Evolutionary conservation across 2,329 filamentous ascomycete species (phyloP).

Genomic region (Lasiodiplodia citricola): DNA sequence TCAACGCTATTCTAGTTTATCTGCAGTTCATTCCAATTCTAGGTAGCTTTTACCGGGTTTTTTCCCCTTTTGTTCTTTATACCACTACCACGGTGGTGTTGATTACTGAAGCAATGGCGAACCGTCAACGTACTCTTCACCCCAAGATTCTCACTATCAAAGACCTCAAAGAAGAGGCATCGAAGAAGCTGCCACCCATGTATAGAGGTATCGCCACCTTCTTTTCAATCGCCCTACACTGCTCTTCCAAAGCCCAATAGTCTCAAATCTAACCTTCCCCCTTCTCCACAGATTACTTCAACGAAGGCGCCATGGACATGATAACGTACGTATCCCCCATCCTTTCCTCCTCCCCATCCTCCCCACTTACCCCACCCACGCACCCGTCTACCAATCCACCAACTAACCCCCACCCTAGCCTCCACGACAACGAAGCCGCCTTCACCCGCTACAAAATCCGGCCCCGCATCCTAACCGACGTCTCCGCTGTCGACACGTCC

Average conservation of each 20-base stretch:
- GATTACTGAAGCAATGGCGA: constrained; percentile 27
- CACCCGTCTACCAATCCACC: no score
- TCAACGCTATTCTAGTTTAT: no score
- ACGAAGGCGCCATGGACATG: constrained; percentile 62
- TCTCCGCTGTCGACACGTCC: constrained; percentile 33
- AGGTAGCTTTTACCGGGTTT: no score
- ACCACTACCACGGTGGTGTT: no score
- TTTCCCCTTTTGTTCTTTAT: no score
- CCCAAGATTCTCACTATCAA: constrained; percentile 31
- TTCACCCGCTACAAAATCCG: constrained; percentile 40
- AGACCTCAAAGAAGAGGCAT: constrained; percentile 43
- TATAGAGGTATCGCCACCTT: constrained; percentile 37
- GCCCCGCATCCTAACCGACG: constrained; percentile 40
- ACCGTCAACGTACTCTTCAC: constrained; percentile 30
- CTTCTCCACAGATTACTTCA: constrained; percentile 57
- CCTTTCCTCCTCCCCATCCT: not conserved
- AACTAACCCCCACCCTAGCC: constrained; percentile 31
- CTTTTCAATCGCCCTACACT: no score
- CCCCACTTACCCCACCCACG: not conserved
- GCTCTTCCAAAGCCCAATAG: not conserved
- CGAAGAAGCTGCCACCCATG: constrained; percentile 47
- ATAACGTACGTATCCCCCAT: constrained; percentile 42
- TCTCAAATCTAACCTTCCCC: not conserved
- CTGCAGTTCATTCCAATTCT: no score
- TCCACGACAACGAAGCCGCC: constrained; percentile 39